Conservation (phyloP, 164 flowering plant genomes). For the Nymphaea thermarum region DNA sequence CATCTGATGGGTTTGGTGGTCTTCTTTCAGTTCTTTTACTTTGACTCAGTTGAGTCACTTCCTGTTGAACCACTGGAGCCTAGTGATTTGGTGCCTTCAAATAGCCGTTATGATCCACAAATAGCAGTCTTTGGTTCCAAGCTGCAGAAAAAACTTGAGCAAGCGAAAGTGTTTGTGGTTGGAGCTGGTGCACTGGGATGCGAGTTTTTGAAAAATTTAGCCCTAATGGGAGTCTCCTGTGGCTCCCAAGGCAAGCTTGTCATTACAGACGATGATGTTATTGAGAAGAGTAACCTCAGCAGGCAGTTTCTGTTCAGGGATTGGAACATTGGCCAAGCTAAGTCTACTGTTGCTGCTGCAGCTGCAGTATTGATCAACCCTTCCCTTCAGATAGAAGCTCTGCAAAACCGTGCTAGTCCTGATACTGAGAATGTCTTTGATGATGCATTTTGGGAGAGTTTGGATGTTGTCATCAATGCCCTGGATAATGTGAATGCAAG, state of each 20-base stretch:
- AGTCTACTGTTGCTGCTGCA: slow-evolving; percentile 85
- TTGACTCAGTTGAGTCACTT: slow-evolving; percentile 77
- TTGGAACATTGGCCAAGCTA: slow-evolving; percentile 94
- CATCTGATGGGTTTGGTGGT: not conserved
- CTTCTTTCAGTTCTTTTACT: slow-evolving; percentile 55
- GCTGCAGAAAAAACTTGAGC: slow-evolving; percentile 73
- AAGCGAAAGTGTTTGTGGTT: slow-evolving; percentile 57
- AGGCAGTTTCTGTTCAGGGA: slow-evolving; percentile 87
- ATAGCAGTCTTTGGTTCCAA: slow-evolving; percentile 78
- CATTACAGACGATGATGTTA: slow-evolving; percentile 87
- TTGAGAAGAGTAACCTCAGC: slow-evolving; percentile 88
- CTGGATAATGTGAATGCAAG: slow-evolving; percentile 85
- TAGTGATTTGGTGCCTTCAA: slow-evolving; percentile 45
- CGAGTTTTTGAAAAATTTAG: slow-evolving; percentile 72
- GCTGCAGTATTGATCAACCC: slow-evolving; percentile 58
- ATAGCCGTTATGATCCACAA: slow-evolving; percentile 80
- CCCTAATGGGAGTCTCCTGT: slow-evolving; percentile 78
- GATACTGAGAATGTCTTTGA: slow-evolving; percentile 76
- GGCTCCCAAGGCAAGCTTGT: slow-evolving; percentile 51
- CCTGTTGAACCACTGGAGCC: slow-evolving; percentile 52
- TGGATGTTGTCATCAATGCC: slow-evolving; percentile 63
- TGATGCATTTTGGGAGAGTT: slow-evolving; percentile 76
- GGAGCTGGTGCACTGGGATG: slow-evolving; percentile 97
- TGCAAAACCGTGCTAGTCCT: slow-evolving; percentile 75
- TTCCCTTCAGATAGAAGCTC: slow-evolving; percentile 46